Conservation (phyloP, 257 asterid species). For the Solanum arcanum region DNA sequence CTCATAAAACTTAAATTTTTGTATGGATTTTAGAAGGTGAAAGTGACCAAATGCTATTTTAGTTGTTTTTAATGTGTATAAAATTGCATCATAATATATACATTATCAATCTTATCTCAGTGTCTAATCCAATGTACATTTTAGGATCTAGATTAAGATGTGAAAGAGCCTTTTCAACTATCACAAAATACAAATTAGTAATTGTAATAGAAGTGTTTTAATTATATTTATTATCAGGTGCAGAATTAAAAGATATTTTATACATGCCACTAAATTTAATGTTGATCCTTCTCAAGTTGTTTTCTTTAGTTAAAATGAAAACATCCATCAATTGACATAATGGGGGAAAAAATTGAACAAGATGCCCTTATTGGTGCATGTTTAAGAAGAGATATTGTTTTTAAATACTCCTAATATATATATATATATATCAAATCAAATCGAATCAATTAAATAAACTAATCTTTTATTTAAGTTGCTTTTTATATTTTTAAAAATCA, state of each 20-base stretch:
- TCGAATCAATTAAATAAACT: too few species aligned
- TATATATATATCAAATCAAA: too few species aligned
- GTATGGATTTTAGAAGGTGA: not conserved
- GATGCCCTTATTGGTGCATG: not conserved
- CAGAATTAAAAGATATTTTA: not conserved
- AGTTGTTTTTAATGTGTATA: not conserved
- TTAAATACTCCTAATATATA: too few species aligned
- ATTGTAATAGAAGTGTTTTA: not conserved
- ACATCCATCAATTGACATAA: not conserved
- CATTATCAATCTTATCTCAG: not conserved
- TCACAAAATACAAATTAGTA: not conserved
- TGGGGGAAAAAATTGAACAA: not conserved
- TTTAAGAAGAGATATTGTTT: not conserved
- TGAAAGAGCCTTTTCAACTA: not conserved
- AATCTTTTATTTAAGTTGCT: fast-evolving
- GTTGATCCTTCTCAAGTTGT: not conserved
- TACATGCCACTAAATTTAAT: not conserved
- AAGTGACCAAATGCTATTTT: not conserved
- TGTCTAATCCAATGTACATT: not conserved
- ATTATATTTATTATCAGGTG: not conserved
- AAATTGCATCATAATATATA: too few species aligned
- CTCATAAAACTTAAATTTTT: not conserved
- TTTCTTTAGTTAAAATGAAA: not conserved
- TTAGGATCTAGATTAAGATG: not conserved
- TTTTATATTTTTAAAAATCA: too few species aligned